phyloP scores from a whole-genome alignment of 768 basidiomycete species.

The Boletus rubropictus region DNA sequence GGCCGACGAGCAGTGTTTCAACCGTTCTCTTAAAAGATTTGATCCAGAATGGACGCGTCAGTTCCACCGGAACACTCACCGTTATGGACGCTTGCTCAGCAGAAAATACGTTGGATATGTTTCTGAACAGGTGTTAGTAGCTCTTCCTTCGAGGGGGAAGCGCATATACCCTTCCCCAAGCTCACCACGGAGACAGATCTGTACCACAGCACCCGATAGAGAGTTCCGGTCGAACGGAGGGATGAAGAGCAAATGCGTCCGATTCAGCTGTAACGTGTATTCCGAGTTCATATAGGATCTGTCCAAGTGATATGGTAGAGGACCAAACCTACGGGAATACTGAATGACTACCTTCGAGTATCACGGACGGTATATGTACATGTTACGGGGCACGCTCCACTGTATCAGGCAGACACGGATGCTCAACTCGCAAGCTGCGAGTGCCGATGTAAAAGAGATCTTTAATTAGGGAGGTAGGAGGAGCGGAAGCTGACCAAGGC shows the following conservation, averaged over 20 bases:
- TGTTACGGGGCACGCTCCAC: too few species aligned
- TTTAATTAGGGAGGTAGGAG: neutral
- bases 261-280: slow-evolving; percentile 17
- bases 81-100: slow-evolving; percentile 14
- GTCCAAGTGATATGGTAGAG: neutral
- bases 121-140: slow-evolving; percentile 7
- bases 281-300: neutral
- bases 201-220: slow-evolving; percentile 20
- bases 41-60: neutral
- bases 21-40: slow-evolving; percentile 14
- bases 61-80: slow-evolving; percentile 10
- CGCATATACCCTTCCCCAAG: slow-evolving; percentile 18
- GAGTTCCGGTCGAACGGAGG: slow-evolving; percentile 4
- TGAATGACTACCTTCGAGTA: too few species aligned
- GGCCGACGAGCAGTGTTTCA: slow-evolving; percentile 22
- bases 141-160: neutral
- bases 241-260: slow-evolving; percentile 24
- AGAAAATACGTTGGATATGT: slow-evolving; percentile 4
- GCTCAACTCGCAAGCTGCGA: neutral
- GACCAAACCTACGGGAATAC: too few species aligned
- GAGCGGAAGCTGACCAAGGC: neutral
- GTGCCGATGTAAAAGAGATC: neutral
- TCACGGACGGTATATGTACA: too few species aligned
- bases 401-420: too few species aligned
- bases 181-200: slow-evolving; percentile 19